Evolutionary conservation across 2,329 filamentous ascomycete genomes (phyloP).

Genomic region (Aspergillus hortae): DNA sequence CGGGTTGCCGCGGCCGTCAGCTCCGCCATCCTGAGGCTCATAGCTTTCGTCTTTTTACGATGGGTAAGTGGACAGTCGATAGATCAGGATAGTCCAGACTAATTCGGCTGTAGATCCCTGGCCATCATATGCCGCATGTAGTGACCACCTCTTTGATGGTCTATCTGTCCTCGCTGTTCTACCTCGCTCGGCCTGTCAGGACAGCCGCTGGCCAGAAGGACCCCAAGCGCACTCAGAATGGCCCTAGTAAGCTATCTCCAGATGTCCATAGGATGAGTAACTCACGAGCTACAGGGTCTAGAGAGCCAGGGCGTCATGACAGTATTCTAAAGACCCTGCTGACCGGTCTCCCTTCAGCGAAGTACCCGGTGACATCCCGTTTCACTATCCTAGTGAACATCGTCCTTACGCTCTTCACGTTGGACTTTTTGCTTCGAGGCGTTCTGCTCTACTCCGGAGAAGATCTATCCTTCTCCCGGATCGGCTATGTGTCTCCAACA

Average conservation of each 20-base stretch:
- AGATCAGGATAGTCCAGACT: background rate
- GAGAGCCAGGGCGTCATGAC: constrained; percentile 4
- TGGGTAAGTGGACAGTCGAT: constrained; percentile 32
- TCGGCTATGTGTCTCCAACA: constrained; percentile 79
- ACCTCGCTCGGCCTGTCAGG: constrained; percentile 5
- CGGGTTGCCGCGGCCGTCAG: constrained; percentile 31
- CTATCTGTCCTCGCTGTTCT: constrained; percentile 42
- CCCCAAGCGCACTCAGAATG: background rate
- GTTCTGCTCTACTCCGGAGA: constrained; percentile 65
- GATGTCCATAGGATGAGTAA: no score
- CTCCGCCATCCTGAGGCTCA: constrained; percentile 35
- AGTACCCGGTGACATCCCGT: constrained; percentile 63
- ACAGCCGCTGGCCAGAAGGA: constrained; percentile 1
- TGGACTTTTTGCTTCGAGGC: constrained; percentile 75
- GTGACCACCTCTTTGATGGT: constrained; percentile 41
- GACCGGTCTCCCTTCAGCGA: constrained; percentile 70
- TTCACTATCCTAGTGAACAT: constrained; percentile 71
- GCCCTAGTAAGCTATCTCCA: background rate
- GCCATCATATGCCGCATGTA: constrained; percentile 33
- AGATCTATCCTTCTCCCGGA: constrained; percentile 77
- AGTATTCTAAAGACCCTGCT: constrained; percentile 62
- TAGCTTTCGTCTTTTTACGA: constrained; percentile 41
- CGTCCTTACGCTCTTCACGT: constrained; percentile 62
- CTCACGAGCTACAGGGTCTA: background rate
- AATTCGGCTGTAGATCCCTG: constrained; percentile 33